phyloP scores from a whole-genome alignment of 768 basidiomycete genomes.

The Phanerodontia chrysosporium region DNA sequence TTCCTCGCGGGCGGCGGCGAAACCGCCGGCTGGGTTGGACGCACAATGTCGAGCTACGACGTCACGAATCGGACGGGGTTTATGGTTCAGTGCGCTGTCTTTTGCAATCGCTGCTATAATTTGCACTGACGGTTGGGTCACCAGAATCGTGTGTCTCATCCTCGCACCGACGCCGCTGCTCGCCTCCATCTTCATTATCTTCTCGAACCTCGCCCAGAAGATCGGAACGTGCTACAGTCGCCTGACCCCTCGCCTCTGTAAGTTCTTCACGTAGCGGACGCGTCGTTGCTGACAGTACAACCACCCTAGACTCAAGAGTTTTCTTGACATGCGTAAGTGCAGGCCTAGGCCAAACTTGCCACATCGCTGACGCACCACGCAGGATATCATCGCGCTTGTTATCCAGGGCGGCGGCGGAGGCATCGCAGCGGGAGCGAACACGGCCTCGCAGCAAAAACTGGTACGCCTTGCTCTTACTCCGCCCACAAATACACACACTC shows the following conservation, averaged over 20 bases:
- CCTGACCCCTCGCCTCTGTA: conserved; percentile 39
- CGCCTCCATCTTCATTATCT: conserved; percentile 59
- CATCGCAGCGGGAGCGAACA: conserved; percentile 31
- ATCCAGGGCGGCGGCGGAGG: conserved; percentile 65
- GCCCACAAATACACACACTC: no score
- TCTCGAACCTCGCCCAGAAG: conserved; percentile 42
- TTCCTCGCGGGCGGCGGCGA: conserved; percentile 30
- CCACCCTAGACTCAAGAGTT: conserved; percentile 37
- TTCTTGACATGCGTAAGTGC: conserved; percentile 34
- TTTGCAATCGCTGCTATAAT: background rate
- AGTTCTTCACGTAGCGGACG: conserved; percentile 16
- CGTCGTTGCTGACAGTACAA: background rate
- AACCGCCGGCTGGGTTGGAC: conserved; percentile 34
- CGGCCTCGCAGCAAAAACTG: conserved; percentile 18
- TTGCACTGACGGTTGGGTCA: no score
- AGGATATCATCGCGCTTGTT: conserved; percentile 54
- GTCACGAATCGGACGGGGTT: conserved; percentile 27
- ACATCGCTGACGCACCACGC: background rate
- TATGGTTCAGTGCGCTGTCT: conserved; percentile 31
- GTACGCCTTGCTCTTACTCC: background rate
- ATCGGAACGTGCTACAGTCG: conserved; percentile 47
- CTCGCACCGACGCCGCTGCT: conserved; percentile 53
- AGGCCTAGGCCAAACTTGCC: background rate
- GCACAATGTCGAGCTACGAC: conserved; percentile 30
- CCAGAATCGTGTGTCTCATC: conserved; percentile 23